A percentile compares a stretch with the other conserved stretches of the same genome.
Evolutionary conservation across 1,284 basidiomycete species (phyloP).

Genomic region (Inonotus obliquus): DNA sequence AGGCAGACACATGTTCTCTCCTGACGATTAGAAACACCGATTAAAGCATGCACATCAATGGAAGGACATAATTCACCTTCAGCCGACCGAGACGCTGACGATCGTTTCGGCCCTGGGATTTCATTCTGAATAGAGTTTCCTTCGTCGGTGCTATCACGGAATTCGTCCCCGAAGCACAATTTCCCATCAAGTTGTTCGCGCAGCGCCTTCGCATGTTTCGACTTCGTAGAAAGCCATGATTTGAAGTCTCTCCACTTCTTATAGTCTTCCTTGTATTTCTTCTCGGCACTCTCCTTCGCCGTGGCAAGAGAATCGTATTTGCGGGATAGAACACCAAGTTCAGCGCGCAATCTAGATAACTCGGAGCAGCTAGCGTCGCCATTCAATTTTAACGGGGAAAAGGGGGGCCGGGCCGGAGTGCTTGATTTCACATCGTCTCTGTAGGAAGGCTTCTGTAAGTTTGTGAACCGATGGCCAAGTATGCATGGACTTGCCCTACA

Average conservation of each 20-base stretch:
- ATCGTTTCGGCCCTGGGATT: background rate
- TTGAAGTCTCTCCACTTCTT: conserved; percentile 45
- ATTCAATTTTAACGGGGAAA: background rate
- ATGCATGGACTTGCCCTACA: background rate
- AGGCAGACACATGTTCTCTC: background rate
- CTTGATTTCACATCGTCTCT: background rate
- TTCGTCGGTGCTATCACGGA: background rate
- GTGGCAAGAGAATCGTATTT: conserved; percentile 37
- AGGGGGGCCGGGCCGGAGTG: background rate
- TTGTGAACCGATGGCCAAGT: background rate
- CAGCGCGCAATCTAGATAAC: background rate
- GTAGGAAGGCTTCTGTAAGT: background rate
- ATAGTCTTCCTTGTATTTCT: conserved; percentile 44
- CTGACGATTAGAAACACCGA: no score
- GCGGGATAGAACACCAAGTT: background rate
- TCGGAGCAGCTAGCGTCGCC: background rate
- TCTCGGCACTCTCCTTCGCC: conserved; percentile 36
- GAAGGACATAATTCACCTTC: background rate
- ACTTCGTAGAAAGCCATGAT: conserved; percentile 37
- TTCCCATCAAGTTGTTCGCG: conserved; percentile 18
- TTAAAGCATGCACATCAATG: background rate
- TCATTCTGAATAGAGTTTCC: no score
- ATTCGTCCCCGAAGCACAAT: conserved; percentile 8
- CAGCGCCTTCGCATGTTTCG: conserved; percentile 26
- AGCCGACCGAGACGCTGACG: background rate